These are phyloP conservation scores for Triglochin maritima DNA, from an alignment of 106 monocot genomes.

Conservation along the genomic window DNA sequence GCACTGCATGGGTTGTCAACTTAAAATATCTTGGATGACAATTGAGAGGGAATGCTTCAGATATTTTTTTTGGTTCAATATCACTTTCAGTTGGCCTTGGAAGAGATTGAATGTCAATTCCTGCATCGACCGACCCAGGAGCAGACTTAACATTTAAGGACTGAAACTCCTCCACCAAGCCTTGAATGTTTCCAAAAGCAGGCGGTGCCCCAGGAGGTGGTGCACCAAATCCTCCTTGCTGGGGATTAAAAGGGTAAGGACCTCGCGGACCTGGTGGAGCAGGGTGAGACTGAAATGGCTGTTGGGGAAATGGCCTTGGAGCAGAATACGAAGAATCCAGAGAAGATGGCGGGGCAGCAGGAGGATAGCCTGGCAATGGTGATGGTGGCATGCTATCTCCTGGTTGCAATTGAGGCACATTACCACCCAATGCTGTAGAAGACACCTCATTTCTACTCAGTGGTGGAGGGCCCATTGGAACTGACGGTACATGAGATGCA, in stretches of 20 bases:
- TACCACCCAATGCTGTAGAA: background rate
- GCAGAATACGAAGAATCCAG: conserved; percentile 25
- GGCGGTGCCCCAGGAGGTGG: conserved; percentile 35
- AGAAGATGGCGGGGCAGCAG: conserved; percentile 17
- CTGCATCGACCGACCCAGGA: conserved; percentile 77
- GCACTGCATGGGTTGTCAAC: conserved; percentile 85
- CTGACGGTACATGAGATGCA: conserved; percentile 28
- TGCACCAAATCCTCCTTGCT: conserved; percentile 24
- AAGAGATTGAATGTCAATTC: conserved; percentile 49
- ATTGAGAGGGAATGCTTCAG: conserved; percentile 70
- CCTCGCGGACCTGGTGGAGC: conserved; percentile 6
- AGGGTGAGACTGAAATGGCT: background rate
- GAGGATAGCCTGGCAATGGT: conserved; percentile 16
- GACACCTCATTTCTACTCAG: conserved; percentile 4
- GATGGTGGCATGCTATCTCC: conserved; percentile 14
- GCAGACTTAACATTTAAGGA: conserved; percentile 67
- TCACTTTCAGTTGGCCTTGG: conserved; percentile 74
- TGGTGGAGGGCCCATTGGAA: conserved; percentile 31
- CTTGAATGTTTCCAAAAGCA: conserved; percentile 36
- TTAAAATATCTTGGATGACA: conserved; percentile 79
- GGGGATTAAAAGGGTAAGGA: conserved; percentile 22
- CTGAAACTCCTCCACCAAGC: conserved; percentile 87
- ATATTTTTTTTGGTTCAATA: conserved; percentile 39
- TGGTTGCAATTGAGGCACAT: background rate
- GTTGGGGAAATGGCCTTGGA: conserved; percentile 10